Conservation (phyloP, 495 filamentous ascomycete species). For the Trichoderma reesei region DNA sequence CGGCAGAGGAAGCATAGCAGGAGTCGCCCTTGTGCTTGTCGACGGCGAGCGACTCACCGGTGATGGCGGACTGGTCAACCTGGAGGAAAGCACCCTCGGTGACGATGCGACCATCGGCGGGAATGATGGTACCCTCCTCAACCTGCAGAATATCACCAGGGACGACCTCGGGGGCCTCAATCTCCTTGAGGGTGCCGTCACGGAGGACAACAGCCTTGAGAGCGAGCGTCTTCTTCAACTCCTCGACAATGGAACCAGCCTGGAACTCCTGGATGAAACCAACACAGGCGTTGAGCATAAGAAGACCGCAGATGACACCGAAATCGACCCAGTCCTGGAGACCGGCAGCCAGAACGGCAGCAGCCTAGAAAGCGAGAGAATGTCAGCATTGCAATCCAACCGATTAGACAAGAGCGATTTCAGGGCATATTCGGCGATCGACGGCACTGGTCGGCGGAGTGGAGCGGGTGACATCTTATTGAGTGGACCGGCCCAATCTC, state of each 20-base stretch:
- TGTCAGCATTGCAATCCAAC: constrained; percentile 1
- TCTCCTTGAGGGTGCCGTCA: constrained; percentile 58
- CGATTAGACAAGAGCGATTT: background rate
- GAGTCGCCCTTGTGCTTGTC: constrained; percentile 72
- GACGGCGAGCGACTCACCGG: constrained; percentile 85
- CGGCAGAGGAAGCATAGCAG: constrained; percentile 74
- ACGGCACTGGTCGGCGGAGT: background rate
- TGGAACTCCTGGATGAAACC: constrained; percentile 86
- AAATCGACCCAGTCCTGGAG: constrained; percentile 76
- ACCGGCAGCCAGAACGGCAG: constrained; percentile 67
- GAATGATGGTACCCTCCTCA: constrained; percentile 85
- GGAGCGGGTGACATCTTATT: constrained; percentile 6
- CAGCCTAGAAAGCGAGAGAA: constrained; percentile 37
- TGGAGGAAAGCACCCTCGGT: constrained; percentile 73
- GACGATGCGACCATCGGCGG: constrained; percentile 78
- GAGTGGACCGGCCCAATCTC: background rate
- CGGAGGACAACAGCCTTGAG: constrained; percentile 78
- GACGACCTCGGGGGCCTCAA: constrained; percentile 71
- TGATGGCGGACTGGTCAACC: constrained; percentile 86
- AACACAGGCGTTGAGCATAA: constrained; percentile 73
- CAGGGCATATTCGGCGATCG: background rate
- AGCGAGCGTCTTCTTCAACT: constrained; percentile 81
- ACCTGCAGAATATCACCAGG: constrained; percentile 84
- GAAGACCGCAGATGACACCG: constrained; percentile 64
- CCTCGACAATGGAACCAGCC: constrained; percentile 85